Base-by-base conservation (phyloP, 306 rosid genomes). In the Cucurbita moschata region DNA sequence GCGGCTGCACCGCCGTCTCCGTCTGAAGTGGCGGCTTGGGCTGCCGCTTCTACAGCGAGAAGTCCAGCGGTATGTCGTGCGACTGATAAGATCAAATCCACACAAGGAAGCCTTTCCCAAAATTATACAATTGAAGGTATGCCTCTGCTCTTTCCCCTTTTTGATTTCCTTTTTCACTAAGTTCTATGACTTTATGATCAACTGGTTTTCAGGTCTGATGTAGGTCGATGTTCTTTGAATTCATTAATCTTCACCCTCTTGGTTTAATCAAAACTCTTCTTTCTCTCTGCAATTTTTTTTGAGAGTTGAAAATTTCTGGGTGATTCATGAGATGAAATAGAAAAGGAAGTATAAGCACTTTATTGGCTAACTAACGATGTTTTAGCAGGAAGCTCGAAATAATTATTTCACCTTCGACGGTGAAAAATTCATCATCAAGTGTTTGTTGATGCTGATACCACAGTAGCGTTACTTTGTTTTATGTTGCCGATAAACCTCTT, bases 41-140 rank as follows among this genome's bases (percentile, higher is more conserved):
- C 82, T 0, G 82, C 77, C 1, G 73, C 84, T 72, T 77, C 82
- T 51, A 82, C 84, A 0, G 72, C 78, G 4, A 68, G 60, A 43
- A 70, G 81, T 40, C 42, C 79, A 2, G 74, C 73, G 2, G 59
- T 77, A 9, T 69, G 69, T 35, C 70, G 77, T 21, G 79, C 87
- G 30, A 71, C 76, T 51, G 67, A 19, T 16, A 81, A 77, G 77
- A 69, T 78, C 76, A 79, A 79, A 47, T 59, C 77, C 70, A 59
- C 40, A 8, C 75, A 72, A 54, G 76, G 72, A 76, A 47, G 39
- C 71, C 60, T 30, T 6, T 56, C 70, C 1, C 68, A 40, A 12
- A 72, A 59, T 19, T 43, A 26, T 39, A 26, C 47, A 8, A 43
- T 19, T 47, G 76, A 71, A 38, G 79, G 80, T 71, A 76, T 30